Base-by-base conservation (phyloP, 2,329 filamentous ascomycete species). In the Dothistroma pini region DNA sequence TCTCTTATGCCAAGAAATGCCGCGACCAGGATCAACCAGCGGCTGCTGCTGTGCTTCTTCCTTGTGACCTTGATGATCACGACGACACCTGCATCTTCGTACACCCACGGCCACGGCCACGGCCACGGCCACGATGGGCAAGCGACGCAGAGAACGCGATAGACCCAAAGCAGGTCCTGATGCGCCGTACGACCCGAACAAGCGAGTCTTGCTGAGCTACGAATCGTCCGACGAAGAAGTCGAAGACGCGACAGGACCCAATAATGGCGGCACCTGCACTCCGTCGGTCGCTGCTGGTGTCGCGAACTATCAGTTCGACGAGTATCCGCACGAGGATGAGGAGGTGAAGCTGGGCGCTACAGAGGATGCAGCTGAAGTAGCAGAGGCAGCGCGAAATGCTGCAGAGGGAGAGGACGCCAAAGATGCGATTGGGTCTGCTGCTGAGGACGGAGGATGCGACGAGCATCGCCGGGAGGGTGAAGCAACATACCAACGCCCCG, bases 161-260 rank as follows among this genome's bases (percentile, higher is more conserved):
- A 60, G 63, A 55, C 72, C 71, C n/a, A 73, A 72, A 53, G 60
- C 65, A 25, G 67, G 63, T n/a, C 68, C 68, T 0, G 66, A 72
- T 19, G 58, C 67, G 14, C 16, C 53, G 12, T 72, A 72, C 60
- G 69, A 74, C 52, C 71, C 72, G 2, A 69, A 71, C 60, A 73
- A 74, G 63, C 68, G 72, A 38, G 64, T 74, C 8, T 61, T 72
- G 55, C 66, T 74, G 19, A 73, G 69, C 66, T 74, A 74, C 52
- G 70, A 54, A 10, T 70, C 69, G 2, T 67, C 71, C 11, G 69
- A 70, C 31, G 62, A 64, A 16, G 66, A 65, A 44, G 44, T 54
- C 12, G 52, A 64, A 22, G 58, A 58, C 48, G n/a, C 50, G n/a
- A 2, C 38, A 1, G 41, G 49, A 29, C 57, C 50, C n/a, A 25